phyloP scores from a whole-genome alignment of 139 green algal species.

The Volvox africanus region DNA sequence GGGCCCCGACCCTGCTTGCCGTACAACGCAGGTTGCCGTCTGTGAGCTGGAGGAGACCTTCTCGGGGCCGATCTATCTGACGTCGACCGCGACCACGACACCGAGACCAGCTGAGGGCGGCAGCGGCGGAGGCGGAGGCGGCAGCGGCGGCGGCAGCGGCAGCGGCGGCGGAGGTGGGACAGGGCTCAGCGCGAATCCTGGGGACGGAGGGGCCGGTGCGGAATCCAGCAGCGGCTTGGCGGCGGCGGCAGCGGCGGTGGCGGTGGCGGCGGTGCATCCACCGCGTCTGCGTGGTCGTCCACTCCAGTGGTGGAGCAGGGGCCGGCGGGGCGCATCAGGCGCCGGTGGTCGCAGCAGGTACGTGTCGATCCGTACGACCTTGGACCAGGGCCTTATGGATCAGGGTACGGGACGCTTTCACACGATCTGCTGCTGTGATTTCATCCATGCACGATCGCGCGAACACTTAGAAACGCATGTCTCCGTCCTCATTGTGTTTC shows the following conservation, averaged over 20 bases:
- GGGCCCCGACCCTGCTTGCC: no score
- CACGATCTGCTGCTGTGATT: no score
- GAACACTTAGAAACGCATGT: no score
- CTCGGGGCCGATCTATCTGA: slow-evolving; percentile 39
- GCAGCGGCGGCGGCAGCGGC: background rate
- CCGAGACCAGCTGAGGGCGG: background rate
- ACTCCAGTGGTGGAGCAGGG: background rate
- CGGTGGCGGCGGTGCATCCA: background rate
- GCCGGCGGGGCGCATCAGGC: background rate
- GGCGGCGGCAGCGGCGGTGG: background rate
- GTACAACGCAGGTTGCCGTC: slow-evolving; percentile 5
- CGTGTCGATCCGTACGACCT: background rate
- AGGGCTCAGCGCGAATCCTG: no score
- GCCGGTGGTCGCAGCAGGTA: background rate
- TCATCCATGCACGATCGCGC: no score
- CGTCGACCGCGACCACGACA: no score
- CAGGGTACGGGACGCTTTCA: no score
- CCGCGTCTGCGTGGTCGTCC: background rate
- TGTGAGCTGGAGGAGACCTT: slow-evolving; percentile 56
- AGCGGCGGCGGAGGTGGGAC: background rate
- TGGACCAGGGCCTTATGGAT: no score
- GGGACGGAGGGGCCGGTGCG: background rate
- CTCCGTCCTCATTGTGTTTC: no score
- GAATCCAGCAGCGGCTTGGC: background rate
- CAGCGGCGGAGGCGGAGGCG: background rate